phyloP scores from a whole-genome alignment of 2,329 filamentous ascomycete species.

The Fusarium sp. region DNA sequence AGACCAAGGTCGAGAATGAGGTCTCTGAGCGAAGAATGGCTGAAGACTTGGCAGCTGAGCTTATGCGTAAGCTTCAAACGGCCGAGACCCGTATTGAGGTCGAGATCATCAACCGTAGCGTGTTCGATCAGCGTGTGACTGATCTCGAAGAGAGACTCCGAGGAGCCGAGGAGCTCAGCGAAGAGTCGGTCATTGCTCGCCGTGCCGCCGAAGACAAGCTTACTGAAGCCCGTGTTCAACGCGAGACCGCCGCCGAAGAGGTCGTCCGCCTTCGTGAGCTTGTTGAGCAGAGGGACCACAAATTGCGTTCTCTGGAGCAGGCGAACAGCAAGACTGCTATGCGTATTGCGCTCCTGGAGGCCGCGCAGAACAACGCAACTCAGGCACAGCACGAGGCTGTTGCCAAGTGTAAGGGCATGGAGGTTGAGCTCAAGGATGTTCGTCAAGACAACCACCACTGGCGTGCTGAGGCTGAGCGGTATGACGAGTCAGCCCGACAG shows the following conservation, averaged over 20 bases:
- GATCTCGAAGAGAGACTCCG: slow-evolving; percentile 80
- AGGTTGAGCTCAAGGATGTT: slow-evolving; percentile 69
- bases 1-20: slow-evolving; percentile 65
- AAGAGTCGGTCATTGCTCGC: slow-evolving; percentile 74
- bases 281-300: slow-evolving; percentile 78
- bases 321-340: slow-evolving; percentile 68
- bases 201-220: slow-evolving; percentile 80
- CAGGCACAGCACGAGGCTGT: slow-evolving; percentile 69
- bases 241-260: slow-evolving; percentile 80
- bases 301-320: slow-evolving; percentile 73
- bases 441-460: slow-evolving; percentile 72
- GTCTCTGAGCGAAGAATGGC: slow-evolving; percentile 64
- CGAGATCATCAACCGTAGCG: slow-evolving; percentile 73
- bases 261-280: slow-evolving; percentile 77
- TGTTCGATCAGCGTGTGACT: slow-evolving; percentile 72
- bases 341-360: slow-evolving; percentile 77
- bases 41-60: slow-evolving; percentile 68
- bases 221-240: slow-evolving; percentile 78
- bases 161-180: slow-evolving; percentile 73
- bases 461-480: slow-evolving; percentile 73
- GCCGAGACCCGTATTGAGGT: slow-evolving; percentile 72
- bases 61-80: slow-evolving; percentile 68
- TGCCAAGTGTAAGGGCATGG: slow-evolving; percentile 67
- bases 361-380: slow-evolving; percentile 72
- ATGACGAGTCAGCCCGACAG: slow-evolving; percentile 66